These are phyloP conservation scores for Hysterangium stoloniferum DNA, from an alignment of 768 basidiomycete species.

Conservation along the genomic window DNA sequence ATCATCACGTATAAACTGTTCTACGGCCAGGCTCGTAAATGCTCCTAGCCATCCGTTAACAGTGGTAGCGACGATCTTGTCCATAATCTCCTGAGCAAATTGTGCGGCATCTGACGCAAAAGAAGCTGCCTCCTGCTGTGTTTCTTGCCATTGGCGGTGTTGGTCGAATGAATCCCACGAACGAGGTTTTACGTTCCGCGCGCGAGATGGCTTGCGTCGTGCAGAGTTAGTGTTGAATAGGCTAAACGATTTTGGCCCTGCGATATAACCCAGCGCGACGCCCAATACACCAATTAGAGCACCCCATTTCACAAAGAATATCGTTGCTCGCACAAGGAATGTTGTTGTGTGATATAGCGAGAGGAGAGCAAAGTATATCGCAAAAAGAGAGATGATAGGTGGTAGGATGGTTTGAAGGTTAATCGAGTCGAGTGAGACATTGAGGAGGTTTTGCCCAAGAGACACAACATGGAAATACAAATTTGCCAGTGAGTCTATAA, in stretches of 20 bases:
- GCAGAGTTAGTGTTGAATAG: slow-evolving; percentile 2
- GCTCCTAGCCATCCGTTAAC: slow-evolving; percentile 33
- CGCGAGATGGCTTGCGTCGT: slow-evolving; percentile 14
- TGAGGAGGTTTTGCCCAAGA: too few species aligned
- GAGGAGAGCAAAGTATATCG: slow-evolving; percentile 68
- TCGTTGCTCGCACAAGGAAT: slow-evolving; percentile 57
- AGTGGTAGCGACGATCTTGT: slow-evolving; percentile 32
- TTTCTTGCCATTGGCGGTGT: slow-evolving; percentile 50
- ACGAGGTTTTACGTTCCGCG: slow-evolving; percentile 30
- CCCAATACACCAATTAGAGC: slow-evolving; percentile 43
- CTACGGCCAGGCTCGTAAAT: slow-evolving; percentile 24
- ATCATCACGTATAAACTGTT: not conserved
- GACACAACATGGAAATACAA: too few species aligned
- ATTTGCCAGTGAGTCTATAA: too few species aligned
- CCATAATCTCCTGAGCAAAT: slow-evolving; percentile 17
- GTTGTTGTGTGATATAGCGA: slow-evolving; percentile 73
- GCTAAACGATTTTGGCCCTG: not conserved
- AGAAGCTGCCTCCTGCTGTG: not conserved
- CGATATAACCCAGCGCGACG: slow-evolving; percentile 11
- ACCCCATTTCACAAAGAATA: slow-evolving; percentile 78
- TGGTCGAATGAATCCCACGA: slow-evolving; percentile 62
- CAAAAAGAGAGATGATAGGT: slow-evolving; percentile 63
- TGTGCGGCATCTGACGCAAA: slow-evolving; percentile 10
- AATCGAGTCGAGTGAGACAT: not conserved
- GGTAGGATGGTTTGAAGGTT: slow-evolving; percentile 51